Conservation (phyloP, 352 stramenopile species). For the Phytophthora ramorum region DNA sequence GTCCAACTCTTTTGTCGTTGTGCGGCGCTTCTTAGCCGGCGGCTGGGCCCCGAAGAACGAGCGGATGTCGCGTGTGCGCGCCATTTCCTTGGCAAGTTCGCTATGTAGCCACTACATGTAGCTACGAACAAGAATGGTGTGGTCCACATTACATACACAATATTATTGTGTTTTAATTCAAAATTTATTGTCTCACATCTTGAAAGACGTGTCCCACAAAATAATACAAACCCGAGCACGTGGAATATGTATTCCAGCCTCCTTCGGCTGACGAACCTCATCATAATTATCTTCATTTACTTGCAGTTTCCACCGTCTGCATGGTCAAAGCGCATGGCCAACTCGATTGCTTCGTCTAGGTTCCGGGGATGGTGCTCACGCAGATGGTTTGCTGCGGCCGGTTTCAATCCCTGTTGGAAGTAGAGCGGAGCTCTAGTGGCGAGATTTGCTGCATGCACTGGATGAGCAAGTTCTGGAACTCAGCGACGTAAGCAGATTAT, state of each 20-base stretch:
- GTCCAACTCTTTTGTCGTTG: background rate
- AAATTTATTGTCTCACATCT: too few species aligned
- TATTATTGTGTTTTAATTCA: too few species aligned
- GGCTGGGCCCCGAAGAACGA: conserved; percentile 58
- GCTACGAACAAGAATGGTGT: too few species aligned
- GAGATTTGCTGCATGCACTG: conserved; percentile 10
- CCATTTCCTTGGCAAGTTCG: too few species aligned
- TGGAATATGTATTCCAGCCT: too few species aligned
- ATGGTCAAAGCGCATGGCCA: background rate
- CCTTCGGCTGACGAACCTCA: too few species aligned
- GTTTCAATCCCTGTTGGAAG: conserved; percentile 11
- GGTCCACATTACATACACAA: too few species aligned
- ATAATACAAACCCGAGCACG: too few species aligned
- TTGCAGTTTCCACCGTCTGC: too few species aligned
- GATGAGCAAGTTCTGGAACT: conserved; percentile 6
- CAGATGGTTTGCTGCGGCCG: background rate
- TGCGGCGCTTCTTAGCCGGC: conserved; percentile 43
- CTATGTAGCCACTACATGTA: too few species aligned
- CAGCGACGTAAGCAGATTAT: conserved; percentile 6
- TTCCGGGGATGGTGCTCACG: background rate
- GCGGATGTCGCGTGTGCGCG: conserved; percentile 48
- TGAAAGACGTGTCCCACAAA: too few species aligned
- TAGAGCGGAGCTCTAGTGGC: conserved; percentile 6
- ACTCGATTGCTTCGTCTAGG: background rate
- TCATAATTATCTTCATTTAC: too few species aligned